Evolutionary conservation across 192 early-diverging fungal species (phyloP), one percentile per base, ranked within the genome.

Genomic region (Pecoramyces ruminantium): DNA sequence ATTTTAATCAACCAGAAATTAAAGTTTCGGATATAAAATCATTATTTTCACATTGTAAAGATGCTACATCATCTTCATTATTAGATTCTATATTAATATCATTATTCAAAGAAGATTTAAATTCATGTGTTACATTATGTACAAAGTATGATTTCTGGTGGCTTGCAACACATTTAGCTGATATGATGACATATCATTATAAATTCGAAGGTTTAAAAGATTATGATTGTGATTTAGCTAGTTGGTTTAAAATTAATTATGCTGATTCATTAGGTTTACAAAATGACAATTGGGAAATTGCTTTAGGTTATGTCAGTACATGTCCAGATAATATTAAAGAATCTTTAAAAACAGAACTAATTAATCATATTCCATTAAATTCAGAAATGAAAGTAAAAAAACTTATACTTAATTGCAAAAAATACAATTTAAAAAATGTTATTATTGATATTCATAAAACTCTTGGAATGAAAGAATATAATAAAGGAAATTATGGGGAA

Each of bases 401-500:
- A 67, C 51, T 67, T n/a, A 67, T 67, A n/a, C 25, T 9, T 4
- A 67, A 67, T n/a, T 67, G 51, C n/a, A 67, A 67, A n/a, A 67
- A 67, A n/a, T 67, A 67, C n/a, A 67, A 67, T 67, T 67, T 67
- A 67, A 67, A 67, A 11, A 67, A 67, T n/a, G 51, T 67, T 9
- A 67, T 67, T 67, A n/a, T n/a, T 21, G 51, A 67, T 67, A 67
- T 67, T n/a, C 51, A 67, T 67, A 67, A 67, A n/a, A 67, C 51
- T 0, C 51, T 67, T n/a, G 51, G 51, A 8, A 67, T 67, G 51
- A 67, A 67, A n/a, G 51, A 89, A 80, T 87, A 88, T 82, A 84
- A 84, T 40, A 86, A 84, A 4, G 92, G 91, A 0, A 83, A 88
- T 9, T 83, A 89, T 42, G 90, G 87, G 13, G 88, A 89, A 38